Evolutionary conservation across 768 basidiomycete genomes (phyloP).

Genomic region (Hypholoma sublateritium): DNA sequence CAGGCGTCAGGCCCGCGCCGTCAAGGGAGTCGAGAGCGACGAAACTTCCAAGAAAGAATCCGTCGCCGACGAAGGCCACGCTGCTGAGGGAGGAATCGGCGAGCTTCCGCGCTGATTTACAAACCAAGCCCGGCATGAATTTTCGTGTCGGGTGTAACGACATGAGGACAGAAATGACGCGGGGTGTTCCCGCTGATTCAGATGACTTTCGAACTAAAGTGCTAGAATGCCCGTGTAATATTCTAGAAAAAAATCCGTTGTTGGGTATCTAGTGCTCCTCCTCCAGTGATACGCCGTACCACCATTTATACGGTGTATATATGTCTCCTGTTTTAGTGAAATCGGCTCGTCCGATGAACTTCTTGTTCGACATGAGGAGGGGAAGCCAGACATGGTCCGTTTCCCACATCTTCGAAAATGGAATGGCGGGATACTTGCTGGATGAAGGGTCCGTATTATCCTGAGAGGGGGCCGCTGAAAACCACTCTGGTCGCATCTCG

Average conservation of each 20-base stretch:
- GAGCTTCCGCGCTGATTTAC: neutral
- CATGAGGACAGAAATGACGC: too few species aligned
- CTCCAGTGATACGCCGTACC: slow-evolving; percentile 27
- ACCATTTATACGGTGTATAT: slow-evolving; percentile 41
- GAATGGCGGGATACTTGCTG: slow-evolving; percentile 39
- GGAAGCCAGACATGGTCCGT: slow-evolving; percentile 74
- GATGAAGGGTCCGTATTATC: neutral
- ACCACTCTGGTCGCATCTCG: slow-evolving; percentile 89
- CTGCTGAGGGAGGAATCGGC: neutral
- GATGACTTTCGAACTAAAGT: too few species aligned
- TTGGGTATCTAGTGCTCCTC: too few species aligned
- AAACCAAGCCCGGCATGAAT: too few species aligned
- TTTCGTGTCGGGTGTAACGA: too few species aligned
- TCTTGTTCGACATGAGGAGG: slow-evolving; percentile 42
- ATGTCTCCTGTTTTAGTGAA: slow-evolving; percentile 32
- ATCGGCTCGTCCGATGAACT: slow-evolving; percentile 47
- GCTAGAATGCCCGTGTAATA: too few species aligned
- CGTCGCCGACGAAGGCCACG: neutral
- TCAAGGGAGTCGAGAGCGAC: neutral
- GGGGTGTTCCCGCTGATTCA: too few species aligned
- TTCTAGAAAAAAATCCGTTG: too few species aligned
- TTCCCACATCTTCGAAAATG: slow-evolving; percentile 61
- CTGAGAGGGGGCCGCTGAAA: slow-evolving; percentile 29
- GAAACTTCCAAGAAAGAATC: neutral
- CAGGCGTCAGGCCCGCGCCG: slow-evolving; percentile 11